Conservation (phyloP, 179 eudicot genomes). For the Drosera spatulata region DNA sequence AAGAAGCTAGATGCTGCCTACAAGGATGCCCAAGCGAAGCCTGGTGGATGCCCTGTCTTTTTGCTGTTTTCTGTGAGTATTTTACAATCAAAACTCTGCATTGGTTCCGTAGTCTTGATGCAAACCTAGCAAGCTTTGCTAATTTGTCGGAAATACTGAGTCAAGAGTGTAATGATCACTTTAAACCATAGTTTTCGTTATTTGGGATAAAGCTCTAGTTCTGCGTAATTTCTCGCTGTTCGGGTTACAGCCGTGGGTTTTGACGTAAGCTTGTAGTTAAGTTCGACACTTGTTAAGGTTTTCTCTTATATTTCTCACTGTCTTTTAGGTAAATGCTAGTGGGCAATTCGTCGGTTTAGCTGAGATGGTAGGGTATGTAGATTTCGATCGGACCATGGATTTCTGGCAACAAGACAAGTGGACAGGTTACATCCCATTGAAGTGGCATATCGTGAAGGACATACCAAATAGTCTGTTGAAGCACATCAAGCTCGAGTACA, state of each 20-base stretch:
- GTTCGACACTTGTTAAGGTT: too few species aligned
- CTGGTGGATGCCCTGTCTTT: constrained; percentile 68
- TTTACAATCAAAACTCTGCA: neutral
- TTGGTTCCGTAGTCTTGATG: too few species aligned
- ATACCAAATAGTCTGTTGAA: constrained; percentile 82
- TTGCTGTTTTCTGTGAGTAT: constrained; percentile 69
- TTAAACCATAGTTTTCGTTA: too few species aligned
- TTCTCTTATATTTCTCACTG: neutral
- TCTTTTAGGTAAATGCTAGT: constrained; percentile 73
- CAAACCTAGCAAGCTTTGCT: too few species aligned
- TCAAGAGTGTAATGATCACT: too few species aligned
- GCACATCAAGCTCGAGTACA: constrained; percentile 77
- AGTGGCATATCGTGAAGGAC: constrained; percentile 97
- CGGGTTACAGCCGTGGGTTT: too few species aligned
- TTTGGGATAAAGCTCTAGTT: too few species aligned
- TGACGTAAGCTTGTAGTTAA: too few species aligned
- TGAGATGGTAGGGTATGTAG: constrained; percentile 89
- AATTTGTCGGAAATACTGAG: too few species aligned
- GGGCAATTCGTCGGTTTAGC: constrained; percentile 97
- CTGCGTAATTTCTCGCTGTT: too few species aligned
- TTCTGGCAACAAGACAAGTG: constrained; percentile 99
- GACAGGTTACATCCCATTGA: constrained; percentile 85
- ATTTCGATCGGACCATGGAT: constrained; percentile 73
- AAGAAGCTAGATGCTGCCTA: constrained; percentile 89
- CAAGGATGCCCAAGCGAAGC: constrained; percentile 55